Evolutionary conservation across 2,329 filamentous ascomycete genomes (phyloP).

Genomic region (Exophiala alcalophila): DNA sequence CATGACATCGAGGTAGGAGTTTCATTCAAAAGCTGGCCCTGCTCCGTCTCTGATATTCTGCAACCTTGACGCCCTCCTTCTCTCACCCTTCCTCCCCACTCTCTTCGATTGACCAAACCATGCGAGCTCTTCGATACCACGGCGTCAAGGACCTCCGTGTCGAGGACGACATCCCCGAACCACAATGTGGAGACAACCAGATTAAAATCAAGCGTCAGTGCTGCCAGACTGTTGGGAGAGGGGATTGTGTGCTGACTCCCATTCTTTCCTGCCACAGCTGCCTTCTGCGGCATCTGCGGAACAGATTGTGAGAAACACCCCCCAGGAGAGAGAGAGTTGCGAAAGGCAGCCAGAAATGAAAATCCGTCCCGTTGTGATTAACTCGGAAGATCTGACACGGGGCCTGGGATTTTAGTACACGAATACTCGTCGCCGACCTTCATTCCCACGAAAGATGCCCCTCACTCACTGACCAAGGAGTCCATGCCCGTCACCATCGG

Average conservation of each 20-base stretch:
- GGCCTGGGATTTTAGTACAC: too few species aligned
- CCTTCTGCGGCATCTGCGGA: constrained; percentile 39
- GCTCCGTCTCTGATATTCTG: too few species aligned
- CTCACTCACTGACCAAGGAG: constrained; percentile 59
- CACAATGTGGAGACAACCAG: constrained; percentile 48
- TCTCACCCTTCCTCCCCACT: not conserved
- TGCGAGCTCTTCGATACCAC: constrained; percentile 40
- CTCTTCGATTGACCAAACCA: constrained; percentile 15
- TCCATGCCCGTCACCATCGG: constrained; percentile 60
- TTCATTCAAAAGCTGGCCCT: too few species aligned
- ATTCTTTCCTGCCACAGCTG: constrained; percentile 31
- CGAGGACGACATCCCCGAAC: constrained; percentile 36
- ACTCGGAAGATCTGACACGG: too few species aligned
- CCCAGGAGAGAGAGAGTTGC: not conserved
- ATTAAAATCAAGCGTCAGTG: constrained; percentile 38
- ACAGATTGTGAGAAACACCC: constrained; percentile 36
- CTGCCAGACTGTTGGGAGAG: not conserved
- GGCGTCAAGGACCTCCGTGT: constrained; percentile 37
- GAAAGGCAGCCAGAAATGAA: too few species aligned
- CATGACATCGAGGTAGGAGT: too few species aligned
- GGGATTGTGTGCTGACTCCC: not conserved
- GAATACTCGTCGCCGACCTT: constrained; percentile 53
- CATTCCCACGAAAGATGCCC: constrained; percentile 43
- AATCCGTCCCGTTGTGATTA: too few species aligned
- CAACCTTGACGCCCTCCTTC: too few species aligned